These are phyloP conservation scores for Cryptococcus sp. DNA, from an alignment of 1,284 basidiomycete genomes.

Conservation along the genomic window DNA sequence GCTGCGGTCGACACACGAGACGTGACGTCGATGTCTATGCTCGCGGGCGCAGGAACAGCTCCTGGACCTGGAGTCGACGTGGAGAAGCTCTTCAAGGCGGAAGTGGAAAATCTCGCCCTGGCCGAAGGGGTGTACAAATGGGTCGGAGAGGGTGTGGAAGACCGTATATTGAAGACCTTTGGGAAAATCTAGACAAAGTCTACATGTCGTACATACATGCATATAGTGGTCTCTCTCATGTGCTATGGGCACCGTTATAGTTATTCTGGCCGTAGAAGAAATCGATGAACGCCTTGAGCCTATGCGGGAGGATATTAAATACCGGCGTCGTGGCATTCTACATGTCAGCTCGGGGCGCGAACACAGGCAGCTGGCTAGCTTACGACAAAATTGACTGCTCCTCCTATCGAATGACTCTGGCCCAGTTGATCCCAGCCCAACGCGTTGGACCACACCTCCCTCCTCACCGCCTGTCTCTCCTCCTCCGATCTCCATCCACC, in stretches of 20 bases:
- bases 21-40: conserved; percentile 61
- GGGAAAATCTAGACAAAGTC: conserved; percentile 51
- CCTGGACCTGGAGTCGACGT: conserved; percentile 62
- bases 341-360: not conserved
- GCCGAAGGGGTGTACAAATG: conserved; percentile 77
- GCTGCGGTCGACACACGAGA: conserved; percentile 71
- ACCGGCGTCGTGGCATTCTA: conserved; percentile 84
- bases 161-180: conserved; percentile 67
- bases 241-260: not conserved
- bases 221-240: not conserved
- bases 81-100: conserved; percentile 82
- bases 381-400: conserved; percentile 63
- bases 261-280: conserved; percentile 65
- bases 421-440: conserved; percentile 70
- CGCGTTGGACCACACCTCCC: conserved; percentile 55
- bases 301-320: conserved; percentile 74
- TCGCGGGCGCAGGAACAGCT: conserved; percentile 56
- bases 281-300: conserved; percentile 64
- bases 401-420: conserved; percentile 59
- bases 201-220: not conserved
- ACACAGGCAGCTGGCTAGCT: conserved; percentile 44
- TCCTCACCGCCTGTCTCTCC: conserved; percentile 50
- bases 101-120: conserved; percentile 89
- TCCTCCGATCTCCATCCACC: conserved; percentile 33
- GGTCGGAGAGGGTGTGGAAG: conserved; percentile 73